Conservation (phyloP, 2,329 filamentous ascomycete genomes). For the Stemphylium beticola region DNA sequence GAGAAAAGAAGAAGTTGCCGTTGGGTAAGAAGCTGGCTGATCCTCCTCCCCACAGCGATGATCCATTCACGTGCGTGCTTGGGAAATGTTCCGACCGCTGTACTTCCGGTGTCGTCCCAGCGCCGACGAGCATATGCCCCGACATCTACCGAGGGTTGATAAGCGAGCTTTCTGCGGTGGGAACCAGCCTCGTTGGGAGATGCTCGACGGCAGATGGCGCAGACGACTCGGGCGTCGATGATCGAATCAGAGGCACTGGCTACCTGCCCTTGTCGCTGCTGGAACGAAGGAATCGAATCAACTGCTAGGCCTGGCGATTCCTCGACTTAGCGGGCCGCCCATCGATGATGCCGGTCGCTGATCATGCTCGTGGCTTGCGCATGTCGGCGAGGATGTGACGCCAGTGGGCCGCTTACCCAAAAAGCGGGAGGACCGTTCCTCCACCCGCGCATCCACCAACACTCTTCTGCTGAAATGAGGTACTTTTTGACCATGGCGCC, state of each 20-base stretch:
- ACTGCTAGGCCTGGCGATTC: not conserved
- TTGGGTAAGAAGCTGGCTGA: not conserved
- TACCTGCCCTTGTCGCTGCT: not conserved
- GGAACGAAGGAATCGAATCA: not conserved
- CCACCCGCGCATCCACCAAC: constrained; percentile 3
- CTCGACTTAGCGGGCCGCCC: constrained; percentile 5
- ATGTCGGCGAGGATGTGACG: constrained; percentile 5
- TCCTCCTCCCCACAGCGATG: not conserved
- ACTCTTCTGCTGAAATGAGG: not conserved
- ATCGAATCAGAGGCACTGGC: too few relatives aligned
- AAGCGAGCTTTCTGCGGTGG: constrained; percentile 1
- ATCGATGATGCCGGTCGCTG: constrained; percentile 10
- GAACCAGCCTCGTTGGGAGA: not conserved
- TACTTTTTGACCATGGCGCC: not conserved
- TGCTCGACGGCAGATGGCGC: not conserved
- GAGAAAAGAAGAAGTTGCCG: not conserved
- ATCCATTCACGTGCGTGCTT: not conserved
- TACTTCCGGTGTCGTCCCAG: not conserved
- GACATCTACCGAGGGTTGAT: not conserved
- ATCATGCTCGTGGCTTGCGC: constrained; percentile 6
- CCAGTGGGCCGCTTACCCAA: constrained; percentile 2
- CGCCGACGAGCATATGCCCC: too few relatives aligned
- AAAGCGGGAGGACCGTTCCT: constrained; percentile 13
- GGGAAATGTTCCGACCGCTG: not conserved
- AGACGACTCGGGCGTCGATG: too few relatives aligned